Evolutionary conservation across 2,329 filamentous ascomycete genomes (phyloP).

Genomic region (Fusarium penzigii): DNA sequence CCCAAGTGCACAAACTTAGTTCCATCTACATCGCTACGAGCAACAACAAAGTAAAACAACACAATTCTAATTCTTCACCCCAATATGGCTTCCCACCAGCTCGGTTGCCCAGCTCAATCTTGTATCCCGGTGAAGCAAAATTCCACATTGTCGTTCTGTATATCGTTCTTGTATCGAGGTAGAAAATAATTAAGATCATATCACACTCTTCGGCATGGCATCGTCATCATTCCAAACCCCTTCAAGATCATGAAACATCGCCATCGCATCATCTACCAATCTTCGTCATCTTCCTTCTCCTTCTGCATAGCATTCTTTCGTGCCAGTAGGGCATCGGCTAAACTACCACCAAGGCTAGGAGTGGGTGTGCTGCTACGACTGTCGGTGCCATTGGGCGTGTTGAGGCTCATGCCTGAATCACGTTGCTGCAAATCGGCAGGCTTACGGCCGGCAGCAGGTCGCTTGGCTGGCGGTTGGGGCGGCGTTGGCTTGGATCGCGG

Average conservation of each 20-base stretch:
- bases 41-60: slow-evolving; percentile 23
- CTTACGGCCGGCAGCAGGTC: slow-evolving; percentile 73
- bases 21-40: slow-evolving; percentile 17
- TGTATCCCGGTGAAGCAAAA: slow-evolving; percentile 24
- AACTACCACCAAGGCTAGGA: slow-evolving; percentile 68
- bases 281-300: slow-evolving; percentile 67
- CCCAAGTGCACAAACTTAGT: slow-evolving; percentile 22
- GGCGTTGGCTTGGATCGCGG: slow-evolving; percentile 68
- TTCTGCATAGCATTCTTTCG: slow-evolving; percentile 76
- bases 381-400: slow-evolving; percentile 55
- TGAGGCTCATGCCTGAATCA: slow-evolving; percentile 68
- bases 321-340: slow-evolving; percentile 77
- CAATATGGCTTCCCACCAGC: slow-evolving; percentile 14
- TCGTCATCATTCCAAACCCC: slow-evolving; percentile 17
- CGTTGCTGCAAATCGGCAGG: slow-evolving; percentile 68
- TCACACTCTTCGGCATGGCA: slow-evolving; percentile 15
- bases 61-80: slow-evolving; percentile 22
- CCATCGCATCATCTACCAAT: slow-evolving; percentile 56
- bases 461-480: slow-evolving; percentile 77
- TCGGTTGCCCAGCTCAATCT: slow-evolving; percentile 31
- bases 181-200: slow-evolving; percentile 6
- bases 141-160: slow-evolving; percentile 16
- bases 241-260: slow-evolving; percentile 26
- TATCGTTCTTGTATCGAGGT: slow-evolving; percentile 8
- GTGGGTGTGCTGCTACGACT: slow-evolving; percentile 73